Base-by-base conservation (phyloP, 2,329 filamentous ascomycete species). In the Arthroderma sp. region DNA sequence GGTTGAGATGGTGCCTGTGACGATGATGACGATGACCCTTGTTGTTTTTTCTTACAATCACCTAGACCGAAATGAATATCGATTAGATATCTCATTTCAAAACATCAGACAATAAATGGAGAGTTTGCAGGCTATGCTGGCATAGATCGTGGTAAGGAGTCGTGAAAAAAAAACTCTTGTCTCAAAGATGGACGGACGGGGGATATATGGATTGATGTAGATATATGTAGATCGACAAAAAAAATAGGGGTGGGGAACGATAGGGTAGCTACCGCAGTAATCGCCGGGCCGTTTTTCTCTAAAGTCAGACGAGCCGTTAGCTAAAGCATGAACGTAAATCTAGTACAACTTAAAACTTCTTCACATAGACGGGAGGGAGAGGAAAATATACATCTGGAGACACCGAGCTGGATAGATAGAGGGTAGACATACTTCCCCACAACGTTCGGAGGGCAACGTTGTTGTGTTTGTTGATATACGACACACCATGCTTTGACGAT, bases 401-500 rank as follows among this genome's bases (percentile, higher is more conserved):
- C 15, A 22, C 15, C 15, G 6, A 27, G 30, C 15, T 28, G 41
- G 11, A 36, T 40, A 30, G 11, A 43, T 31, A 36, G 30, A 41
- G 28, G 32, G 44, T 15, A 27, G 31, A 44, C 53, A 41, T 57
- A 71, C 67, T 70, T 64, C 28, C 69, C 71, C 42, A 74, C 72
- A 29, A 77, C 67, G 49, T 74, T 74, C 10, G 71, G 67, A 22
- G 69, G 69, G 58, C 74, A 77, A 48, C 73, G 62, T 49, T 68
- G 70, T 51, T 76, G 73, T 30, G 73, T 74, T 52, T 71, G 67
- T 58, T 65, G 61, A 50, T 66, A 66, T 48, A 50, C 56, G 38
- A 55, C 55, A 62, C 73, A 77, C 73, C 73, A 77, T 11, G 71
- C 71, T 50, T 71, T 65, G 38, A 77, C 73, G 6, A 70, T 71